A percentile compares a stretch with the other conserved stretches of the same genome.
Evolutionary conservation across 352 stramenopile genomes (phyloP).

Genomic region (Blastocystis hominis): DNA sequence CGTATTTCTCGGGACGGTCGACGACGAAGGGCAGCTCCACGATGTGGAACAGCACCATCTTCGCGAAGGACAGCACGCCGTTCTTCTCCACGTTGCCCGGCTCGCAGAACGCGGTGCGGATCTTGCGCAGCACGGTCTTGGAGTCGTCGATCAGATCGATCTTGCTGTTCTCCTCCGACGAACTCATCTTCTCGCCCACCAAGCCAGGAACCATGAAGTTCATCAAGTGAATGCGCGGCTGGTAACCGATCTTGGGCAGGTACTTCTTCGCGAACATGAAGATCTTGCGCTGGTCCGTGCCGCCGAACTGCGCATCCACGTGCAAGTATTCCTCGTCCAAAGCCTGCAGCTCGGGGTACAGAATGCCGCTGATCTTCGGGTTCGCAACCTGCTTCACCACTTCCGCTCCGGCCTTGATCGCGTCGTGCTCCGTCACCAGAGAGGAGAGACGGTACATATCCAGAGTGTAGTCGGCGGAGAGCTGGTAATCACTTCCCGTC

Average conservation of each 20-base stretch:
- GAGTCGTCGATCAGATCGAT: constrained; percentile 46
- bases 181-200: constrained; percentile 54
- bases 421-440: constrained; percentile 41
- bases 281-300: constrained; percentile 53
- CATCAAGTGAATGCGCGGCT: constrained; percentile 47
- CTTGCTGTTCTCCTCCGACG: constrained; percentile 53
- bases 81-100: constrained; percentile 53
- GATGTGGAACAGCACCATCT: constrained; percentile 52
- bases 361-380: constrained; percentile 32
- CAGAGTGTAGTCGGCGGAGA: constrained; percentile 39
- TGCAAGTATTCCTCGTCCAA: constrained; percentile 52
- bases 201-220: constrained; percentile 51
- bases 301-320: constrained; percentile 53
- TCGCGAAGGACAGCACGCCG: constrained; percentile 45
- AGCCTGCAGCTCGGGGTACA: constrained; percentile 57
- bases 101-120: constrained; percentile 51
- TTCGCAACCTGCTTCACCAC: constrained; percentile 55
- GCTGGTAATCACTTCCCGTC: constrained; percentile 38
- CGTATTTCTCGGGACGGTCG: constrained; percentile 49
- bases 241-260: constrained; percentile 52
- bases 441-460: constrained; percentile 49
- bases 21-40: constrained; percentile 42
- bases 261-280: constrained; percentile 58
- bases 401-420: constrained; percentile 55
- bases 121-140: constrained; percentile 35